phyloP scores from a whole-genome alignment of 2,329 filamentous ascomycete genomes.

The Verticillium longisporum region DNA sequence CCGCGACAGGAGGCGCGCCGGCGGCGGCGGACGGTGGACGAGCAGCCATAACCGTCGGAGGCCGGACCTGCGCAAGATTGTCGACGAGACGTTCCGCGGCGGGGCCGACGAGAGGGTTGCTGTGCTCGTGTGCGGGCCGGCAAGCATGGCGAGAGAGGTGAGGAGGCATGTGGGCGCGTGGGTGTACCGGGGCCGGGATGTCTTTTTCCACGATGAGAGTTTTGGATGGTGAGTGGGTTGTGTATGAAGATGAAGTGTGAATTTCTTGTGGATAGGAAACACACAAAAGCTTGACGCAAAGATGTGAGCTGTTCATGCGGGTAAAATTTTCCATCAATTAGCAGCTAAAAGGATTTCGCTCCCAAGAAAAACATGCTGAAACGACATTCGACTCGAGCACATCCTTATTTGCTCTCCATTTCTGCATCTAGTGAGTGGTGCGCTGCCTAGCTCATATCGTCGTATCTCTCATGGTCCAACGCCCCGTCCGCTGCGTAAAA shows the following conservation, averaged over 20 bases:
- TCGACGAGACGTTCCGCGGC: slow-evolving; percentile 57
- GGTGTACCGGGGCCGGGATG: slow-evolving; percentile 57
- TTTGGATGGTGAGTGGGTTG: slow-evolving; percentile 64
- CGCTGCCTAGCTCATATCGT: not conserved
- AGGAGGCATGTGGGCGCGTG: slow-evolving; percentile 53
- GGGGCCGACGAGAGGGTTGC: slow-evolving; percentile 55
- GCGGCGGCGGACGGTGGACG: slow-evolving; percentile 6
- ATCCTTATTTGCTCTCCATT: too few species aligned
- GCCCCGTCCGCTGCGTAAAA: not conserved
- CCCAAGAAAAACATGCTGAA: not conserved
- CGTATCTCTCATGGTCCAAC: not conserved
- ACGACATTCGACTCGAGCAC: too few species aligned
- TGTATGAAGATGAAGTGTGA: slow-evolving; percentile 41
- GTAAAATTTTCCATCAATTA: too few species aligned
- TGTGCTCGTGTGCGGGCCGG: slow-evolving; percentile 69
- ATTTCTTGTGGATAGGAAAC: not conserved
- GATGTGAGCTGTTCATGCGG: too few species aligned
- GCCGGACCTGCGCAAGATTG: slow-evolving; percentile 55
- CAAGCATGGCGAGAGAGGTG: slow-evolving; percentile 54
- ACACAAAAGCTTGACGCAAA: too few species aligned
- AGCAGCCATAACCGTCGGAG: slow-evolving; percentile 30
- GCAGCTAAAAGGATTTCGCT: too few species aligned
- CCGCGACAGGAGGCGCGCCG: slow-evolving; percentile 13
- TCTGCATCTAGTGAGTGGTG: not conserved
- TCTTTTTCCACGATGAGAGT: slow-evolving; percentile 69